Conservation (phyloP, 345 rosid genomes). For the Hibiscus syriacus region DNA sequence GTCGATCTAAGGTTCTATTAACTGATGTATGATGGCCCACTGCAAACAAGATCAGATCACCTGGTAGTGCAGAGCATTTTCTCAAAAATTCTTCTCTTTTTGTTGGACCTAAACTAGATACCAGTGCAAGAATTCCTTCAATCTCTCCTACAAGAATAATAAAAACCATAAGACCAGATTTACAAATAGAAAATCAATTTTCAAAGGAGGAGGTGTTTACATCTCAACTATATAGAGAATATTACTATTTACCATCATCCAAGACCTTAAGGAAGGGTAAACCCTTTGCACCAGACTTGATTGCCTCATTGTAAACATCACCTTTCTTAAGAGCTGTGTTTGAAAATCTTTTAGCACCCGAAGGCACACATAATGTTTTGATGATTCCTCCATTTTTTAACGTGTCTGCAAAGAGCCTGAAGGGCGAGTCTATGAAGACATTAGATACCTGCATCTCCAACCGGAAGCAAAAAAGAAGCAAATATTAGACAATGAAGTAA, state of each 20-base stretch:
- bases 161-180: neutral
- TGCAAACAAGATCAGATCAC: conserved; percentile 88
- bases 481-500: neutral
- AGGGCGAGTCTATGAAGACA: conserved; percentile 53
- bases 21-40: conserved; percentile 71
- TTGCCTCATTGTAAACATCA: conserved; percentile 67
- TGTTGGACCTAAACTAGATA: conserved; percentile 54
- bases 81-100: conserved; percentile 40
- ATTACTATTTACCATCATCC: conserved; percentile 60
- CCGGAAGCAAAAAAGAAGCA: neutral
- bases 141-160: conserved; percentile 33
- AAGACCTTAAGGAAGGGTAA: conserved; percentile 84
- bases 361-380: conserved; percentile 73
- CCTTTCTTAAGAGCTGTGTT: conserved; percentile 94
- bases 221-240: neutral
- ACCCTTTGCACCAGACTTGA: conserved; percentile 93
- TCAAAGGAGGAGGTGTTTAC: neutral
- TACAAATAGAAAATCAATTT: conserved; percentile 1
- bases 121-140: conserved; percentile 78
- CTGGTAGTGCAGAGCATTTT: conserved; percentile 65
- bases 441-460: conserved; percentile 72
- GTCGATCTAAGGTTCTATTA: conserved; percentile 68
- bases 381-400: conserved; percentile 66
- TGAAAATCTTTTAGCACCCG: conserved; percentile 64
- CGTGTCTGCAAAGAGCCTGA: conserved; percentile 70